Percentiles rank a stretch among this genome's conserved stretches.
phyloP scores from a whole-genome alignment of 176 grass and related monocot species.

The Hordeum marinum region DNA sequence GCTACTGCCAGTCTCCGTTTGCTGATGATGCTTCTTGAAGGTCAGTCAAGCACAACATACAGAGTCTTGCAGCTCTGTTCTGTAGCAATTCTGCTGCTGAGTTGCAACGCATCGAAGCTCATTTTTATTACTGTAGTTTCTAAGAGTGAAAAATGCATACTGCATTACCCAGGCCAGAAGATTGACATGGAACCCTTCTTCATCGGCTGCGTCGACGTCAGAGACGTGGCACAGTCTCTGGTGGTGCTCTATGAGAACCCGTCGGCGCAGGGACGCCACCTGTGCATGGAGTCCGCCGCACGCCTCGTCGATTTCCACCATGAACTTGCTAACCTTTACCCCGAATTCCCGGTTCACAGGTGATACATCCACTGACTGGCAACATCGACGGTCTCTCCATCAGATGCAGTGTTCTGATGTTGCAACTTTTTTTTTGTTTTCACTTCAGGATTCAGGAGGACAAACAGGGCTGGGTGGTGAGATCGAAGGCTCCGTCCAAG shows the following conservation, averaged over 20 bases:
- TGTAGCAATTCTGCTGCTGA: background rate
- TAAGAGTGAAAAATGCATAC: background rate
- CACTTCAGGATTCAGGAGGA: constrained; percentile 38
- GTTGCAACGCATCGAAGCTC: background rate
- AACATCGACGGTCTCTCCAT: background rate
- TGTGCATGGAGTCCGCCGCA: constrained; percentile 30
- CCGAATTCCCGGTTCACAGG: constrained; percentile 41
- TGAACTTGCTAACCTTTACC: constrained; percentile 37
- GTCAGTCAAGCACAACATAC: background rate
- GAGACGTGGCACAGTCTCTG: constrained; percentile 33
- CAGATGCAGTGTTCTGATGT: background rate
- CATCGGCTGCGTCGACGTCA: constrained; percentile 47
- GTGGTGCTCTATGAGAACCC: constrained; percentile 38
- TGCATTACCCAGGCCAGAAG: constrained; percentile 9
- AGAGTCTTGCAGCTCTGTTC: background rate
- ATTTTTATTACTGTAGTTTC: no score
- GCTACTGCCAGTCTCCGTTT: background rate
- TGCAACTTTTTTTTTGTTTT: background rate
- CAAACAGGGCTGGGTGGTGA: constrained; percentile 47
- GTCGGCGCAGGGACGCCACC: constrained; percentile 41
- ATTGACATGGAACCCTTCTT: constrained; percentile 24
- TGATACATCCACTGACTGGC: background rate
- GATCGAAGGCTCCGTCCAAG: constrained; percentile 36
- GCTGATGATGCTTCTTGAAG: constrained; percentile 24
- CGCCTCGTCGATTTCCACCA: constrained; percentile 23